A percentile compares a stretch with the other conserved stretches of the same genome.
Evolutionary conservation across 148 eudicot species (phyloP).

Genomic region (Persicaria tinctoria): DNA sequence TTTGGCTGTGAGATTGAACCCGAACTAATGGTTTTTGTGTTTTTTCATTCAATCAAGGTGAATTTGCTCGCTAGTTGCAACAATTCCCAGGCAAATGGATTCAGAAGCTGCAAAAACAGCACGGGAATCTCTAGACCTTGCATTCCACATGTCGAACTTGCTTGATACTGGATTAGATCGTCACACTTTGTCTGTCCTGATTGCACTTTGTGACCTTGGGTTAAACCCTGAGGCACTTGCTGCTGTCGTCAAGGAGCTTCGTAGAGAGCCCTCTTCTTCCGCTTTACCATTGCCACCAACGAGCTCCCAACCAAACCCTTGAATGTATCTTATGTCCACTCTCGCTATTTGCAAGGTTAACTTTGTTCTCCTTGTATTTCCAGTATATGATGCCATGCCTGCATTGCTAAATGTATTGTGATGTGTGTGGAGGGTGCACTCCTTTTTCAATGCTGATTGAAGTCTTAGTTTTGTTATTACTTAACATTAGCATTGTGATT

Average conservation of each 20-base stretch:
- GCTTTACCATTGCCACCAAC: constrained; percentile 25
- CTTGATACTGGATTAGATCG: constrained; percentile 88
- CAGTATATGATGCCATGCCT: background rate
- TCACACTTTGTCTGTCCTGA: constrained; percentile 66
- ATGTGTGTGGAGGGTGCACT: background rate
- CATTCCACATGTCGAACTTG: constrained; percentile 68
- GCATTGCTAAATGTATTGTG: background rate
- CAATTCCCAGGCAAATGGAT: constrained; percentile 31
- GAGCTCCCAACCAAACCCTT: constrained; percentile 22
- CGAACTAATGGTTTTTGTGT: too few relatives aligned
- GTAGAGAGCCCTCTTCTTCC: constrained; percentile 29
- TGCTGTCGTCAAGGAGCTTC: constrained; percentile 70
- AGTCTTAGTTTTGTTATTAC: background rate
- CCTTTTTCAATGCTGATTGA: background rate
- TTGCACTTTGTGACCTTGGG: constrained; percentile 68
- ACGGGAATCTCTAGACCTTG: constrained; percentile 62
- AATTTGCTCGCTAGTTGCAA: background rate
- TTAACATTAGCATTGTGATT: background rate
- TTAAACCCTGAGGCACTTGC: constrained; percentile 75
- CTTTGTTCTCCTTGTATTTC: background rate
- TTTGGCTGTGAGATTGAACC: too few relatives aligned
- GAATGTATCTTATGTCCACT: background rate
- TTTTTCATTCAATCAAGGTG: background rate
- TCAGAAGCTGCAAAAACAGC: constrained; percentile 61
- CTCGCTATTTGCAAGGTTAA: background rate